Conservation (phyloP, 2,329 filamentous ascomycete genomes). For the Penicillium glabrum region DNA sequence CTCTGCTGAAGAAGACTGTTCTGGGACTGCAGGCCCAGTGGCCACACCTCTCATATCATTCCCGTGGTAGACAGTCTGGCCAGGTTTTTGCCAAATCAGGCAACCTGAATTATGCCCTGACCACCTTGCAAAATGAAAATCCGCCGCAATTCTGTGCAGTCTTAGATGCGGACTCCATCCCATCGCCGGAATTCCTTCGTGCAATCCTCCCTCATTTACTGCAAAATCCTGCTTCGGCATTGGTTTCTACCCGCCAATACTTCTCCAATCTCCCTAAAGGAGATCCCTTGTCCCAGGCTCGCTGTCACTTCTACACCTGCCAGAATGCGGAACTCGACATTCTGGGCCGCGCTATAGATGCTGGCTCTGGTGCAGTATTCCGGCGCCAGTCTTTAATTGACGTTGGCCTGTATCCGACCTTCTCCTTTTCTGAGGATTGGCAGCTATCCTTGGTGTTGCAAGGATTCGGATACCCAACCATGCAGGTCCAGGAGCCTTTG, state of each 20-base stretch:
- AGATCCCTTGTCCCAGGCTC: constrained; percentile 32
- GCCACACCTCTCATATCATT: constrained; percentile 55
- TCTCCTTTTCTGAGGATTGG: constrained; percentile 37
- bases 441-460: constrained; percentile 33
- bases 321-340: constrained; percentile 33
- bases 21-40: constrained; percentile 41
- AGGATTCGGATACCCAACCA: constrained; percentile 28
- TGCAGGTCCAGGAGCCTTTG: constrained; percentile 33
- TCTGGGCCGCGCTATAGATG: constrained; percentile 29
- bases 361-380: constrained; percentile 37
- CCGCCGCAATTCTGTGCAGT: constrained; percentile 33
- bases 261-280: constrained; percentile 34
- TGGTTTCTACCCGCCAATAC: constrained; percentile 36
- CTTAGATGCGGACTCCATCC: constrained; percentile 39
- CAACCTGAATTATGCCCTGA: constrained; percentile 38
- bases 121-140: constrained; percentile 19
- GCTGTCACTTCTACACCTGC: constrained; percentile 33
- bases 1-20: constrained; percentile 42
- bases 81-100: constrained; percentile 38
- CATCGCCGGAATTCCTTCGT: constrained; percentile 35
- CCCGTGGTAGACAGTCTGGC: constrained; percentile 45
- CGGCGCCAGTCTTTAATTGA: constrained; percentile 30
- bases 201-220: constrained; percentile 38
- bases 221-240: constrained; percentile 23
- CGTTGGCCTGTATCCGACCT: constrained; percentile 35